phyloP scores from a whole-genome alignment of 306 rosid genomes.

The Potentilla sterilis region DNA sequence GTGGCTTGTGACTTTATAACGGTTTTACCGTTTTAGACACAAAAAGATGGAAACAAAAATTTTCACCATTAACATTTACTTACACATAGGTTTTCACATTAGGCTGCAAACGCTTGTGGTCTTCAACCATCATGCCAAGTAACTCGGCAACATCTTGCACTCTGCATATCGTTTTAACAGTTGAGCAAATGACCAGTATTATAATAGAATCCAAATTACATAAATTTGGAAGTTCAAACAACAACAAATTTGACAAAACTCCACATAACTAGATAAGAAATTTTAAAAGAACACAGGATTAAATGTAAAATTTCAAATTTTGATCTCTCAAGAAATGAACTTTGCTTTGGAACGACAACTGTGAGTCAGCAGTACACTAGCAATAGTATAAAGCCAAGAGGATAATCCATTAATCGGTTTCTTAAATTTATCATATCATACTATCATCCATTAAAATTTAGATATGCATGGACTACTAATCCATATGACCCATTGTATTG shows the following conservation, averaged over 20 bases:
- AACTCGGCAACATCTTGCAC: constrained; percentile 98
- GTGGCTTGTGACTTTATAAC: not conserved
- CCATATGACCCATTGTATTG: not conserved
- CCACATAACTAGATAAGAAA: not conserved
- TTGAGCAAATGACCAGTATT: constrained; percentile 19
- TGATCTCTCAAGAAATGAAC: not conserved
- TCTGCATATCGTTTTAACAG: constrained; percentile 40
- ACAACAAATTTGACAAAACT: not conserved
- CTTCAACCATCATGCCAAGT: constrained; percentile 96
- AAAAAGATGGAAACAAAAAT: not conserved
- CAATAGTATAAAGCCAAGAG: not conserved
- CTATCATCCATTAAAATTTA: not conserved
- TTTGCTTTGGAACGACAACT: not conserved
- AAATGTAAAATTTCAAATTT: not conserved
- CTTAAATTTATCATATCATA: not conserved
- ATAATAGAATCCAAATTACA: not conserved
- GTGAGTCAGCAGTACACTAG: not conserved
- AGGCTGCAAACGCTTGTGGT: constrained; percentile 87
- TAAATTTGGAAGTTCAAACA: constrained; percentile 1
- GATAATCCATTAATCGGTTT: not conserved
- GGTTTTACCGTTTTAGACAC: not conserved
- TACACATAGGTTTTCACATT: constrained; percentile 87
- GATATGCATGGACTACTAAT: not conserved
- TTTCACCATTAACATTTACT: constrained; percentile 24
- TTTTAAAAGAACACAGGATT: not conserved